Evolutionary conservation across 306 rosid genomes (phyloP).

Genomic region (Malus sylvestris): DNA sequence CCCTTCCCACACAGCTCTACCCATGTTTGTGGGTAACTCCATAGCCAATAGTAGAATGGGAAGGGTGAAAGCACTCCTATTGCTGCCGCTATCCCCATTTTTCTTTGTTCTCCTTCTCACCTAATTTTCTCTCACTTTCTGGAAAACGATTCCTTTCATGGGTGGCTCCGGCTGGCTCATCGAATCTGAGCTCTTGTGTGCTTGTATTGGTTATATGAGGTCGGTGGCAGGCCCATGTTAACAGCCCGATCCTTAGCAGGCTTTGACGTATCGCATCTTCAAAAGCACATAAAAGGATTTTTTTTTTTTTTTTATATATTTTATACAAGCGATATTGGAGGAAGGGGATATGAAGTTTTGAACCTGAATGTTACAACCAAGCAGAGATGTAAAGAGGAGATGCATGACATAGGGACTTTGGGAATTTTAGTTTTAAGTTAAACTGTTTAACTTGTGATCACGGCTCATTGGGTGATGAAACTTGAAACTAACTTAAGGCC

Average conservation of each 20-base stretch:
- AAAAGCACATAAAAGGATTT: neutral
- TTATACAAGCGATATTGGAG: too few relatives aligned
- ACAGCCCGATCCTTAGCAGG: neutral
- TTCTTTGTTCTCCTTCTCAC: neutral
- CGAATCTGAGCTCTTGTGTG: neutral
- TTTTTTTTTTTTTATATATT: too few relatives aligned
- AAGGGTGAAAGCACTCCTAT: conserved; percentile 55
- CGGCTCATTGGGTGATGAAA: too few relatives aligned
- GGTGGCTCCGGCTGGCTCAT: too few relatives aligned
- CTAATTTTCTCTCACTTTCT: conserved; percentile 8
- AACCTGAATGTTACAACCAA: too few relatives aligned
- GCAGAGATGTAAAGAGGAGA: too few relatives aligned
- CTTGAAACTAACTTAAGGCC: too few relatives aligned
- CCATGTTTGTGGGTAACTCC: conserved; percentile 78
- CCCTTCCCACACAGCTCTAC: conserved; percentile 63
- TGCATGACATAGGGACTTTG: too few relatives aligned
- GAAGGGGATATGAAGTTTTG: too few relatives aligned
- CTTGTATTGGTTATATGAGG: neutral
- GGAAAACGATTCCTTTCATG: neutral
- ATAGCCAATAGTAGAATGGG: conserved; percentile 62
- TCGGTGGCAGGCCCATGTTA: neutral
- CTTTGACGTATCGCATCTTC: neutral
- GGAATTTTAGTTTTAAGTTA: too few relatives aligned
- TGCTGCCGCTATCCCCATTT: conserved; percentile 47
- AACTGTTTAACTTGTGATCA: too few relatives aligned